Base-by-base conservation (phyloP, 1,284 basidiomycete species). In the Earliella scabrosa region DNA sequence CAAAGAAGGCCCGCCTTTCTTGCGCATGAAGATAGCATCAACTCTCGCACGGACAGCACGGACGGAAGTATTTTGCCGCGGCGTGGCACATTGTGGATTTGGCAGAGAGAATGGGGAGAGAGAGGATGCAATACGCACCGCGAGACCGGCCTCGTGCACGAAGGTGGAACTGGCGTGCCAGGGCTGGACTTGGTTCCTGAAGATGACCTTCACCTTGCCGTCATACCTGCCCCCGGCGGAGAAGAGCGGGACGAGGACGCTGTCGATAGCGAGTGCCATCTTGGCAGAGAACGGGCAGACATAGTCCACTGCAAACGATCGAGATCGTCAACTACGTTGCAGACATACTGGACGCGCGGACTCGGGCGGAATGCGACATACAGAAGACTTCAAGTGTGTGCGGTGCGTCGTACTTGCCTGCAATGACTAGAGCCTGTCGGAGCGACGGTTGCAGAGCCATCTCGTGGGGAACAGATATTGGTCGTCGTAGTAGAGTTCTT, bases 401-500 rank as follows among this genome's bases (percentile, higher is more conserved):
- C 0, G 88, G 86, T 0, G 93, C 83, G 31, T 82, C 72, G 43
- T 77, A 72, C 21, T 70, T 71, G 32, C 95, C 96, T 8, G 81
- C 79, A 63, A 96, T 79, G 45, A 90, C 75, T 45, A 93, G 80
- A 50, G 92, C 86, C 24, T 80, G 76, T 27, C 56, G 60, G 51
- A 97, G 84, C 45, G 84, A 83, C 5, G 90, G 90, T 75, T 90
- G 91, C 45, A 97, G 80, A 51, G 94, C 88, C 95, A 97, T 97
- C 27, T 21, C 26, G 35, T 48, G 44, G 31, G 35, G 40, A n/a
- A n/a, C n/a, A n/a, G n/a, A n/a, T n/a, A n/a, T n/a, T n/a, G 29
- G 29, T 13, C 7, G 13, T 31, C 29, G 29, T 13, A 31, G 29
- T 31, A 31, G 7, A 13, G 29, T 31, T 31, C 7, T 31, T 31